phyloP scores from a whole-genome alignment of 2,329 filamentous ascomycete genomes.

The Cladobotryum mycophilum region DNA sequence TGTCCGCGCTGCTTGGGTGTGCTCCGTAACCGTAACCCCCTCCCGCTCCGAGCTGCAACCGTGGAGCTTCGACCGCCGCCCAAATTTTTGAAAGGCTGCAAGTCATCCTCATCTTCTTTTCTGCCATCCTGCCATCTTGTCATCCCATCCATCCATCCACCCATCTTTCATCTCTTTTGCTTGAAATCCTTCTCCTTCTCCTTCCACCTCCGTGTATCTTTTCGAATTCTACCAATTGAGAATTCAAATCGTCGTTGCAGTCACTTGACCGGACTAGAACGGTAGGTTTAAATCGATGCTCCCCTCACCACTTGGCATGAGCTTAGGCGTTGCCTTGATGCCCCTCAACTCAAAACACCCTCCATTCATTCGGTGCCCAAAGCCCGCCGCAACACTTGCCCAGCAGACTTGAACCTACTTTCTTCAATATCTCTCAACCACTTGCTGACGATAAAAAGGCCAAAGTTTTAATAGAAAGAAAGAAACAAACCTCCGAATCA shows the following conservation, averaged over 20 bases:
- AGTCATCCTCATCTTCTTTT: constrained; percentile 11
- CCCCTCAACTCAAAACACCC: background rate
- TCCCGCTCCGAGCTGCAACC: constrained; percentile 9
- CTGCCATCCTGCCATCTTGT: constrained; percentile 8
- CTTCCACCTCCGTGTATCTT: constrained; percentile 2
- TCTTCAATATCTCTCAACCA: constrained; percentile 2
- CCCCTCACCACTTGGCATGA: background rate
- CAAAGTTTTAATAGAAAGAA: background rate
- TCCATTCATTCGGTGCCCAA: background rate
- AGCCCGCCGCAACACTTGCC: background rate
- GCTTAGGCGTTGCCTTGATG: no score
- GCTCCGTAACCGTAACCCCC: constrained; percentile 8
- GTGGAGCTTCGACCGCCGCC: constrained; percentile 16
- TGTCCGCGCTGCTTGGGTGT: background rate
- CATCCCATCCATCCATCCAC: constrained; percentile 9
- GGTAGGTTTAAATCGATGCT: background rate
- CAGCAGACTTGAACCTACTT: background rate
- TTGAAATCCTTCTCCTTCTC: constrained; percentile 4
- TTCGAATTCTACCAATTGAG: constrained; percentile 7
- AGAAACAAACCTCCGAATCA: background rate
- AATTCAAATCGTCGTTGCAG: background rate
- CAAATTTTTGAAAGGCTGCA: constrained; percentile 18
- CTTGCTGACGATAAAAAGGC: constrained; percentile 11
- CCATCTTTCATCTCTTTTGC: constrained; percentile 5
- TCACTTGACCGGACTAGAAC: background rate